Evolutionary conservation across 176 grass and related monocot species (phyloP), one percentile per base, ranked within the genome.

Genomic region (Triticum timopheevii): DNA sequence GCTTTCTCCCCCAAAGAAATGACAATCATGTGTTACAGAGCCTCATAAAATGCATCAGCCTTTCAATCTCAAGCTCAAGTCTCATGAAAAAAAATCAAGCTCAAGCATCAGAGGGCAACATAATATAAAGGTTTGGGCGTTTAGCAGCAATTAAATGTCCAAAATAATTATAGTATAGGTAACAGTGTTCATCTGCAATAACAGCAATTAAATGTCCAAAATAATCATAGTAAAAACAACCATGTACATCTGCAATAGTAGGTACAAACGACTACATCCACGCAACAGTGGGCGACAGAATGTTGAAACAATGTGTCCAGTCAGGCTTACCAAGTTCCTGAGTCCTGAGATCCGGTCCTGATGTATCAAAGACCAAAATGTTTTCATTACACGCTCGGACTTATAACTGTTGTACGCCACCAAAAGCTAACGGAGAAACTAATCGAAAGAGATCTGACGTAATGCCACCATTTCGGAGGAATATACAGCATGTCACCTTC

Each of bases 401-500:
- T 65, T 52, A 78, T 31, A 31, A 70, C 61, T 58, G 79, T 84
- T 7, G 74, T 85, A 36, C 88, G 88, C 97, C 94, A 98, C 94
- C 97, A 96, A 88, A 96, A 96, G 80, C 97, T 96, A 87, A 98
- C 83, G 16, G 90, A 96, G 86, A 98, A 93, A 80, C 94, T 94
- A 30, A 87, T 87, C 38, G 97, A 98, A 28, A 98, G 97, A 79
- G 94, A 98, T 80, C 90, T 94, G 70, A 94, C 90, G 35, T 96
- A 96, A 81, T 96, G 93, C 96, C 93, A 96, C 92, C 97, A 96
- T 93, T 96, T 98, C 44, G 85, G 92, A 85, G 97, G 94, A 88
- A 98, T 94, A 85, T 96, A 98, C 80, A 98, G 94, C 89, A 96
- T 83, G 42, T 94, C 97, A 64, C 97, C 97, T 71, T 96, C 94